Evolutionary conservation across 352 stramenopile species (phyloP), one percentile per base, ranked within the genome.

Genomic region (Phytophthora hibernalis): DNA sequence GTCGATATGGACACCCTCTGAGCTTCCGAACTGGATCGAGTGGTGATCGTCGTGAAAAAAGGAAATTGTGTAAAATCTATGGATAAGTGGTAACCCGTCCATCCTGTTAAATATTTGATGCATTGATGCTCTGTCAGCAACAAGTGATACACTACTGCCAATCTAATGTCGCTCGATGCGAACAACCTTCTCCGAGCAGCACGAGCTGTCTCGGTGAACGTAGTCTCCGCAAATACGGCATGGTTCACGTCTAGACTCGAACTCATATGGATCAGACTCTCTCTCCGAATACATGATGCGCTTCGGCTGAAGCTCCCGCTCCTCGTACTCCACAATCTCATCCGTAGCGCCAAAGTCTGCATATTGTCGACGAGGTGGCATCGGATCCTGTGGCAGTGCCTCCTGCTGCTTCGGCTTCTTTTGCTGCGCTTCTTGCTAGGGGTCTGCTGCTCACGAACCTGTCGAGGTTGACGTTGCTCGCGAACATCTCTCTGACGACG

Each of bases 281-380:
- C 54, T 35, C 2, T 70, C 54, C 9, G 54, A 57, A 26, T 65
- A 65, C 21, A 60, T 45, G 33, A 70, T 30, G 20, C 61, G 61
- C 44, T 70, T 56, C 11, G 57, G 61, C 5, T 30, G 42, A 9
- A 48, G 53, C 20, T 65, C 35, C 2, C 20, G 54, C 16, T 65
- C 47, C n/a, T 60, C 54, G 40, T 70, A 70, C 26, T 70, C 55
- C 11, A 70, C 35, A 24, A 65, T 54, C 54, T 65, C 61, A 13
- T 65, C 61, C 3, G 24, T 18, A 49, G 61, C 45, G 26, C 60
- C 24, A 0, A 65, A 35, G 31, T 70, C 50, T 7, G 47, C 61
- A 12, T 61, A 64, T 30, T 54, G 53, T 28, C 24, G 45, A 33
- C 24, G 61, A 38, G 53, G 16, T 16, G 47, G 9, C 13, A 18